Evolutionary conservation across 768 basidiomycete genomes (phyloP).

Genomic region (Agrocybe praecox): DNA sequence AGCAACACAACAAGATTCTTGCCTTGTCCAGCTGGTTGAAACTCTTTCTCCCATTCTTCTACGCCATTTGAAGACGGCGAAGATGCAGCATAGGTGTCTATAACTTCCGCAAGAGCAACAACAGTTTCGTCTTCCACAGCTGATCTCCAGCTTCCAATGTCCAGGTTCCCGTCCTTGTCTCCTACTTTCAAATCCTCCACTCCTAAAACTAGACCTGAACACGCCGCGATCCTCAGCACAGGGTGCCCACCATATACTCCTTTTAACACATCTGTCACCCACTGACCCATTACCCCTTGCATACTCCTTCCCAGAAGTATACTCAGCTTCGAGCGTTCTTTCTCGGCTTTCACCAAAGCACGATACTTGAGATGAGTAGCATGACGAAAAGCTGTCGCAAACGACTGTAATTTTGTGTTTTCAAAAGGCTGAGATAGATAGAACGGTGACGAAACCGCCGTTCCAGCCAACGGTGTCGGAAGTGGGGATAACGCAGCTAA

Average conservation of each 20-base stretch:
- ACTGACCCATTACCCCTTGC: conserved; percentile 45
- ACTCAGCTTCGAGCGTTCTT: conserved; percentile 32
- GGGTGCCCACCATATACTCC: conserved; percentile 71
- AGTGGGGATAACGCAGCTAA: conserved; percentile 50
- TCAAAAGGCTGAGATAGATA: conserved; percentile 48
- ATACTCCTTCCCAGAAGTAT: conserved; percentile 39
- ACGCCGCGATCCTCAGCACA: conserved; percentile 61
- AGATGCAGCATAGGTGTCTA: conserved; percentile 55
- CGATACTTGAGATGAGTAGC: conserved; percentile 56
- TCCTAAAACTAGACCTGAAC: conserved; percentile 66
- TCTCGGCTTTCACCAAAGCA: conserved; percentile 36
- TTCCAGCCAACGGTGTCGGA: conserved; percentile 60
- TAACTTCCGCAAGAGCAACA: conserved; percentile 72
- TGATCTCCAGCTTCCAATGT: conserved; percentile 33
- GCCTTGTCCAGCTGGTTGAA: conserved; percentile 53
- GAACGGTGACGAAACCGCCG: conserved; percentile 56
- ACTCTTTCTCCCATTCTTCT: conserved; percentile 68
- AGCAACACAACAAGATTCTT: conserved; percentile 23
- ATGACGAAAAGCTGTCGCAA: conserved; percentile 61
- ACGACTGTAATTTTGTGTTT: conserved; percentile 47
- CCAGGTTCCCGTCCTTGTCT: conserved; percentile 23
- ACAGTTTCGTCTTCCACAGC: conserved; percentile 66
- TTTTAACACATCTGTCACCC: conserved; percentile 52
- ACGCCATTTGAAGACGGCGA: conserved; percentile 21
- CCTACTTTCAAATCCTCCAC: conserved; percentile 54